Base-by-base conservation (phyloP, 2,329 filamentous ascomycete genomes). In the Ceratocystis albifundus region DNA sequence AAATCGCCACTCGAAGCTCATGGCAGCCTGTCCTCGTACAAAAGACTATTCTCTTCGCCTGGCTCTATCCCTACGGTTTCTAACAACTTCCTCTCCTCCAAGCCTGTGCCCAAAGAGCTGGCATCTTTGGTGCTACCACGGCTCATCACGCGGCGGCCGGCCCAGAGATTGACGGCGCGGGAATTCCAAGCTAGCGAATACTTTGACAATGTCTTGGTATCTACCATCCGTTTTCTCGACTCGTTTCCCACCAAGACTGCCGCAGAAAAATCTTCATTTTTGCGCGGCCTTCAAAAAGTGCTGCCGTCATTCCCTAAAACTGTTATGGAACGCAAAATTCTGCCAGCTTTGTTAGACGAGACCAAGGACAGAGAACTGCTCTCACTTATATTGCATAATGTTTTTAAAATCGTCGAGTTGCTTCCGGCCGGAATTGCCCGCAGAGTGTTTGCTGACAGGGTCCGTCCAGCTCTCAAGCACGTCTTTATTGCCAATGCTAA, bases 111-210 rank as follows among this genome's bases (percentile, higher is more conserved):
- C 0, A 88, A 84, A 69, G 90, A 95, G 66, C 81, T 99, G 15
- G 79, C 84, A 8, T 81, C 82, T 20, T 83, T 88, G 69, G 88
- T 97, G 0, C 78, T 99, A 3, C 91, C 94, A 1, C 82, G 88
- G 30, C 82, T 99, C 57, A 92, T 99, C 67, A 94, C 93, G 0
- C 83, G 94, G 69, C 81, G 91, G 66, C 90, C 94, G 2, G 90
- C 91, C 2, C 89, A 96, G 73, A 84, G 94, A 57, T 83, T 97
- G 78, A 91, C 86, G 30, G 91, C 93, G 3, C 85, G 84, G 65
- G 93, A 96, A 71, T 97, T 99, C 71, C 94, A 99, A 73, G 85
- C 96, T 74, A 95, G 91, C 72, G 87, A 90, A 70, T 99, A 95
- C 74, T 99, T 99, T 74, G 91, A 99, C 76, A 99, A 97, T 72